A percentile compares a stretch with the other conserved stretches of the same genome.
phyloP scores from a whole-genome alignment of 2,329 filamentous ascomycete genomes.

The Aspergillus quadricinctus region DNA sequence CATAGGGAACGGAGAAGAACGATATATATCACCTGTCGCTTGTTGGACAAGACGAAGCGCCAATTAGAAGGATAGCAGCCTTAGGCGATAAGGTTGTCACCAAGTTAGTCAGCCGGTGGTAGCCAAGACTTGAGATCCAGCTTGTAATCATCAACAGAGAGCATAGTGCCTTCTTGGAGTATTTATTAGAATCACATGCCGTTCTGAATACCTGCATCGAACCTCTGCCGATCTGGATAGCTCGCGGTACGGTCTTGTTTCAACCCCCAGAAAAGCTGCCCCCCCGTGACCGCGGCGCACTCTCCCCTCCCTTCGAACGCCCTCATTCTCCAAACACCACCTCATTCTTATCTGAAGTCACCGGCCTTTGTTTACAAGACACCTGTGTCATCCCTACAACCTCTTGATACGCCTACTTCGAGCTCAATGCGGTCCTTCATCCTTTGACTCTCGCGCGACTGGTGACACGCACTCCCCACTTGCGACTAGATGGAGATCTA shows the following conservation, averaged over 20 bases:
- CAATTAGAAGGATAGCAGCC: neutral
- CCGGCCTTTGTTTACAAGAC: constrained; percentile 1
- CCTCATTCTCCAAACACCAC: constrained; percentile 6
- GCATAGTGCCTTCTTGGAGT: constrained; percentile 6
- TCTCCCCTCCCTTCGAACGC: constrained; percentile 5
- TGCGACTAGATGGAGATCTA: constrained; percentile 42
- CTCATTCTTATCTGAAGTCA: constrained; percentile 3
- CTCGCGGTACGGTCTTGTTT: constrained; percentile 3
- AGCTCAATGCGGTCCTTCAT: constrained; percentile 30
- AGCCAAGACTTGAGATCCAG: constrained; percentile 7
- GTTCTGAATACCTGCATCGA: constrained; percentile 8
- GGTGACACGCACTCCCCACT: constrained; percentile 31
- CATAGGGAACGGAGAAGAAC: neutral
- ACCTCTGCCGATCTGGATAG: neutral
- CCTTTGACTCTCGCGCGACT: constrained; percentile 23
- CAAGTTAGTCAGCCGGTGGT: constrained; percentile 16
- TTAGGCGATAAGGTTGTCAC: constrained; percentile 7
- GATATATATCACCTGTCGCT: neutral
- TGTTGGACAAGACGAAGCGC: neutral
- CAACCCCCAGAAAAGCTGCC: neutral
- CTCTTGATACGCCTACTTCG: neutral
- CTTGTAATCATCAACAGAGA: constrained; percentile 10
- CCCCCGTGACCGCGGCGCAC: constrained; percentile 7
- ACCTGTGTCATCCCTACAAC: neutral
- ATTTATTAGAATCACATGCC: constrained; percentile 2